phyloP scores from a whole-genome alignment of 495 filamentous ascomycete species.

The Hyaloscypha finlandica region DNA sequence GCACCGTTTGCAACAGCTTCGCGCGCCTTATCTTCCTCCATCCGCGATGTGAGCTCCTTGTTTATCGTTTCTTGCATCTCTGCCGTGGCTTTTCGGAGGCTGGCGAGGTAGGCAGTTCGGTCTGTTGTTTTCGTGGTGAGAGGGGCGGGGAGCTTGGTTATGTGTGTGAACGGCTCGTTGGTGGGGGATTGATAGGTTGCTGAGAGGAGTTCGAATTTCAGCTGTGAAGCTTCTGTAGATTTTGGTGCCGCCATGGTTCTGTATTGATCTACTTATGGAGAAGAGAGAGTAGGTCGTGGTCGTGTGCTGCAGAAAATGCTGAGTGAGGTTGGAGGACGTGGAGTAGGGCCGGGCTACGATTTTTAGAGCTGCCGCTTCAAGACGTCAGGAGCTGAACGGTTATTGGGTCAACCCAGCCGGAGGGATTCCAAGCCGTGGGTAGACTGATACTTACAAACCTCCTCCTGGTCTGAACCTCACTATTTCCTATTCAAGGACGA shows the following conservation, averaged over 20 bases:
- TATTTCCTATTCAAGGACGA: background rate
- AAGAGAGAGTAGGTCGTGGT: background rate
- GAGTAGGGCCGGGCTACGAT: background rate
- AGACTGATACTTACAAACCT: background rate
- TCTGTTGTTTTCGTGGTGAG: constrained; percentile 42
- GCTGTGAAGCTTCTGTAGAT: background rate
- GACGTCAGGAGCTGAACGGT: background rate
- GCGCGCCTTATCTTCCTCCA: constrained; percentile 74
- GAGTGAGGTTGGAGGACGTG: background rate
- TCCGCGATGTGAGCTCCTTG: constrained; percentile 76
- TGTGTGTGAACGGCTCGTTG: constrained; percentile 45
- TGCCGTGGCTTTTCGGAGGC: constrained; percentile 61
- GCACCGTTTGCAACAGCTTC: constrained; percentile 31
- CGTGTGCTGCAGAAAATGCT: background rate
- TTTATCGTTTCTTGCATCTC: constrained; percentile 76
- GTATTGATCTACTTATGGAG: background rate
- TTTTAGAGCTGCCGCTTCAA: background rate
- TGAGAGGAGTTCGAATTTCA: constrained; percentile 8
- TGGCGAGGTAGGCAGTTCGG: constrained; percentile 67
- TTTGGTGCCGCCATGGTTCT: constrained; percentile 7
- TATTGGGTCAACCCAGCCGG: background rate
- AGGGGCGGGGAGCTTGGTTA: constrained; percentile 44
- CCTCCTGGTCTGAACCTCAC: background rate
- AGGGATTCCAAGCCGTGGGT: background rate
- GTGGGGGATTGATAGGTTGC: constrained; percentile 63